Conservation (phyloP, 2,329 filamentous ascomycete species). For the Aspergillus calidoustus region DNA sequence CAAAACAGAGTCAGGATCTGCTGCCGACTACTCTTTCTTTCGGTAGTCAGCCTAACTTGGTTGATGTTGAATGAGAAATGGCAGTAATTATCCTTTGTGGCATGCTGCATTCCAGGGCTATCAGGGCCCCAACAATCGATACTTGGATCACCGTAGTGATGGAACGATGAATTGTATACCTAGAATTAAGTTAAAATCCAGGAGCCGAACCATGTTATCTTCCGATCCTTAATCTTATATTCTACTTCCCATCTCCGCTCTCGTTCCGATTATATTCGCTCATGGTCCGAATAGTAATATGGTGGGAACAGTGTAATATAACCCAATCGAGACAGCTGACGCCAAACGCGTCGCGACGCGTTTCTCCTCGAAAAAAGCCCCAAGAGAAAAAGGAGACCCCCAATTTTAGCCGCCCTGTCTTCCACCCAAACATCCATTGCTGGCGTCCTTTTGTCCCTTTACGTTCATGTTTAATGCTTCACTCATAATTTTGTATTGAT, state of each 20-base stretch:
- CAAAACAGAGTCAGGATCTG: neutral
- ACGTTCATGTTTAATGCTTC: conserved; percentile 14
- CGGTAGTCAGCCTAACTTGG: neutral
- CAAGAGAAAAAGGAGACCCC: conserved; percentile 5
- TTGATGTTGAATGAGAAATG: neutral
- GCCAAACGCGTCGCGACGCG: conserved; percentile 28
- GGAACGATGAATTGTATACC: neutral
- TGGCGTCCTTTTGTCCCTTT: neutral
- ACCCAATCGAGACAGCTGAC: conserved; percentile 19
- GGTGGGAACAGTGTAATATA: conserved; percentile 17
- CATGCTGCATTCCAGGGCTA: conserved; percentile 11
- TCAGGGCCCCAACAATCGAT: neutral
- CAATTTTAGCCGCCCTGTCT: conserved; percentile 14
- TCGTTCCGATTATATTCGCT: neutral
- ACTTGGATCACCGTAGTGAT: conserved; percentile 22
- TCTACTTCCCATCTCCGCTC: neutral
- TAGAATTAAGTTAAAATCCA: neutral
- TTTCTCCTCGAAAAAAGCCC: conserved; percentile 16
- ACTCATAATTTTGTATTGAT: conserved; percentile 8
- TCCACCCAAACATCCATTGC: conserved; percentile 2
- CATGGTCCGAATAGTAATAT: neutral
- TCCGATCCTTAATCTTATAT: neutral
- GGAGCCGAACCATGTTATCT: neutral
- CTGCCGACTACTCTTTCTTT: neutral
- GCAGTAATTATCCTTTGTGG: neutral